Evolutionary conservation across 176 grass and related monocot species (phyloP), one percentile per base, ranked within the genome.

Genomic region (Pontederia crassipes): DNA sequence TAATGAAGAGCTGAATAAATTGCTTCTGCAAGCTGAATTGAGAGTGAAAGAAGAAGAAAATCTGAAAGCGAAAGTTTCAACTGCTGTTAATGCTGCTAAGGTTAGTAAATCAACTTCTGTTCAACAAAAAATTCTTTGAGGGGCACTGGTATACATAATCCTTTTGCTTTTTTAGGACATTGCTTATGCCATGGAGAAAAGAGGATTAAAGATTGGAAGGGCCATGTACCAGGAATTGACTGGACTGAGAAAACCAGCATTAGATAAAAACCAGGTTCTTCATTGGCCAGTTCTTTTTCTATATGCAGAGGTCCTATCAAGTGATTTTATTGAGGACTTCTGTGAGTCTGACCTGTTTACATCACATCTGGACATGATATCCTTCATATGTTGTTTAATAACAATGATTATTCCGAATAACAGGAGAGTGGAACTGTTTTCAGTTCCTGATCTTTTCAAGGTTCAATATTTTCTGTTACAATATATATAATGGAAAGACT

Each of bases 321-420:
- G 93, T 71, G 93, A 97, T 74, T 88, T 97, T 48, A 85, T 97
- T 17, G 84, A 97, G 63, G 93, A 97, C 77, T 88, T 91, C 70
- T 69, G 49, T 0, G 87, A 97, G 77, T 88, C 81, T 2, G 87
- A 97, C 59, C 28, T 60, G 3, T 85, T 97, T 20, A 78, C 74
- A 11, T 65, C 52, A 1, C 87, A 91, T 65, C 81, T 97, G 53
- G 81, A 97, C 56, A 50, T 85, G 63, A 91, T 97, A 97, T 97
- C 93, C 87, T 97, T 85, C 8, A 45, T 27, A 20, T 49, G 17
- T 69, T 78, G 11, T 56, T 45, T 69, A 17, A 46, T 27, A 12
- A 59, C 15, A 15, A 46, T 26, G 14, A 1, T 17, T 65, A 17
- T 17, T 18, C 52, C 10, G 20, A 18, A 13, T 51, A 49, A 12